Conservation (phyloP, 208 protist genomes). For the Leishmania tarentolae region DNA sequence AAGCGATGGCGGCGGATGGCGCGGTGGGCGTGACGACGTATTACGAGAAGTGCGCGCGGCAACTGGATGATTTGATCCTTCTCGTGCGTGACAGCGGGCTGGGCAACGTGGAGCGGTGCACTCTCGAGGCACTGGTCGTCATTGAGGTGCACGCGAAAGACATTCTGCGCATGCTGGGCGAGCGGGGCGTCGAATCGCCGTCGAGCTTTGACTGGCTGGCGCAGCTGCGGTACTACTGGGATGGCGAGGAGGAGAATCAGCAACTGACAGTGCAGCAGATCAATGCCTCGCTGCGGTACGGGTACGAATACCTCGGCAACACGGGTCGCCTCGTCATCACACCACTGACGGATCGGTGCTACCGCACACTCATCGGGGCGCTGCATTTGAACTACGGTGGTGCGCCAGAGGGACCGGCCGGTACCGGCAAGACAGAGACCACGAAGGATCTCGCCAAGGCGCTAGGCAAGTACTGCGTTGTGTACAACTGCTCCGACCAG, state of each 20-base stretch:
- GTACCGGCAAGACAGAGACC: slow-evolving; percentile 99
- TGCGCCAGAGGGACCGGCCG: slow-evolving; percentile 96
- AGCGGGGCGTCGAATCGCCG: slow-evolving; percentile 90
- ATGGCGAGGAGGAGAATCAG: slow-evolving; percentile 45
- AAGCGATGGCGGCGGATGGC: slow-evolving; percentile 86
- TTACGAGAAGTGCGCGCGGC: slow-evolving; percentile 84
- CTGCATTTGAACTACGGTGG: slow-evolving; percentile 97
- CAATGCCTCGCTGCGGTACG: slow-evolving; percentile 92
- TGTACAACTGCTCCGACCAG: slow-evolving; percentile 99
- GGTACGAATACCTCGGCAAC: slow-evolving; percentile 98
- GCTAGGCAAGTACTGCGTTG: slow-evolving; percentile 96
- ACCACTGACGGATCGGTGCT: slow-evolving; percentile 96
- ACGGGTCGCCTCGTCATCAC: slow-evolving; percentile 96
- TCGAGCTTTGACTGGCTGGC: slow-evolving; percentile 96
- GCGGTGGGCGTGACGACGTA: slow-evolving; percentile 87
- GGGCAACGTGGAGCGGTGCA: slow-evolving; percentile 84
- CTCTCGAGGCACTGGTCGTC: slow-evolving; percentile 93
- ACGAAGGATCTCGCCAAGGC: slow-evolving; percentile 97
- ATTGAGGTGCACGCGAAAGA: slow-evolving; percentile 96
- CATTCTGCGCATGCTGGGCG: slow-evolving; percentile 91
- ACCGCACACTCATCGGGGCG: slow-evolving; percentile 96
- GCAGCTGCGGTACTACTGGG: slow-evolving; percentile 98
- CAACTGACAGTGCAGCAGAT: slow-evolving; percentile 93
- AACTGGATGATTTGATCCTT: slow-evolving; percentile 93
- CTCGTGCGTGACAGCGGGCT: slow-evolving; percentile 92